phyloP scores from a whole-genome alignment of 805 yeast genomes.

The Kuraishia borneana region DNA sequence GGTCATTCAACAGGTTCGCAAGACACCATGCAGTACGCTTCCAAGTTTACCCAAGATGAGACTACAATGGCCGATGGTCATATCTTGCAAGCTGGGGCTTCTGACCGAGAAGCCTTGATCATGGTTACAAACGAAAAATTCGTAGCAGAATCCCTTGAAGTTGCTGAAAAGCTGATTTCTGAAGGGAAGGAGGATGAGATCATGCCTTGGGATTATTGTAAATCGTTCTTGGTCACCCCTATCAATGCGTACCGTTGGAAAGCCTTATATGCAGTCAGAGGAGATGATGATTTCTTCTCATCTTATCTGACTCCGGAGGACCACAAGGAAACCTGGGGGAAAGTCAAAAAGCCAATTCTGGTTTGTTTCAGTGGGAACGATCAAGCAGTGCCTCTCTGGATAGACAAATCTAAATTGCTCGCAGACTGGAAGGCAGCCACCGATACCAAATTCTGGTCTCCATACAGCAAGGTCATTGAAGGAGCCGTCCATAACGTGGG shows the following conservation, averaged over 20 bases:
- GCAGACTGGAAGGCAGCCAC: constrained; percentile 36
- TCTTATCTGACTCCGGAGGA: constrained; percentile 39
- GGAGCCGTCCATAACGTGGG: constrained; percentile 54
- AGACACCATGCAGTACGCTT: constrained; percentile 50
- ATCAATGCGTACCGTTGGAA: constrained; percentile 60
- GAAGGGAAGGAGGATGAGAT: constrained; percentile 36
- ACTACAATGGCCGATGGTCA: constrained; percentile 34
- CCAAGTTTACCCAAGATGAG: constrained; percentile 19
- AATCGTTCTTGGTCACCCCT: constrained; percentile 39
- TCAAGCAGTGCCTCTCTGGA: constrained; percentile 41
- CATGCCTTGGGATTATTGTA: constrained; percentile 37
- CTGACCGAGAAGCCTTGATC: constrained; percentile 44
- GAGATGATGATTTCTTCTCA: constrained; percentile 76
- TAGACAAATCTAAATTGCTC: constrained; percentile 37
- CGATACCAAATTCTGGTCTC: constrained; percentile 36
- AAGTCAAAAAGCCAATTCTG: constrained; percentile 31
- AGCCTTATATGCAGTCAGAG: constrained; percentile 42
- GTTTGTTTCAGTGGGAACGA: constrained; percentile 50
- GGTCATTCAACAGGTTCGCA: constrained; percentile 90
- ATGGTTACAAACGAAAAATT: constrained; percentile 9
- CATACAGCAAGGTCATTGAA: constrained; percentile 35
- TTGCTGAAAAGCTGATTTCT: constrained; percentile 25
- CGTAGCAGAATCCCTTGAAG: constrained; percentile 17
- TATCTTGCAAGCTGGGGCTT: constrained; percentile 63
- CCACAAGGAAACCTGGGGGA: constrained; percentile 39